Conservation (phyloP, 2,329 filamentous ascomycete genomes). For the Scolecobasidium constrictum region DNA sequence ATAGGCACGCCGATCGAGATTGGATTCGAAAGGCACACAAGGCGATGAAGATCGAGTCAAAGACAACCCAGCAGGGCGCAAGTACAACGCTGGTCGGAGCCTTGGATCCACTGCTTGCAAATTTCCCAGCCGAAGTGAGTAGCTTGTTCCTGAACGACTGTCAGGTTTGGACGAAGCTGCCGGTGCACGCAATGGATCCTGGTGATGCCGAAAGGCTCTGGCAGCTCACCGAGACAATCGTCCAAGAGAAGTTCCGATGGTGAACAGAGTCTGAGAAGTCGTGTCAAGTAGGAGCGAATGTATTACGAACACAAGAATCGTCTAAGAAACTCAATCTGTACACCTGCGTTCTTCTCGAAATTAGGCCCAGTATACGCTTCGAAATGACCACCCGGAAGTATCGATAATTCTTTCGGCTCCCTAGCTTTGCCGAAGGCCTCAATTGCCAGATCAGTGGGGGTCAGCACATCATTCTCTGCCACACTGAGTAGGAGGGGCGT, state of each 20-base stretch:
- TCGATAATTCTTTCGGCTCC: slow-evolving; percentile 29
- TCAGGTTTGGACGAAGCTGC: not conserved
- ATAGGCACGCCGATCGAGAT: not conserved
- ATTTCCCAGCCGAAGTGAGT: not conserved
- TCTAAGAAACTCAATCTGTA: slow-evolving; percentile 16
- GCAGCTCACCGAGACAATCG: not conserved
- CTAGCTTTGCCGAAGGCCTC: slow-evolving; percentile 24
- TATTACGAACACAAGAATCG: too few species aligned
- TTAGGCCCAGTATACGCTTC: slow-evolving; percentile 21
- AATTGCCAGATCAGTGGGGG: slow-evolving; percentile 23
- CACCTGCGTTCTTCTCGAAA: slow-evolving; percentile 21
- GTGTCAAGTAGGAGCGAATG: too few species aligned
- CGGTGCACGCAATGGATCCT: not conserved
- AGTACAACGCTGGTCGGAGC: not conserved
- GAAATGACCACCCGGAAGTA: slow-evolving; percentile 30
- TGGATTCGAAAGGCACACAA: not conserved
- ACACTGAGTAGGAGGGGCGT: slow-evolving; percentile 29
- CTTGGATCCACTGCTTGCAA: not conserved
- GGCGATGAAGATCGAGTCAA: not conserved
- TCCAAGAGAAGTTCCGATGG: not conserved
- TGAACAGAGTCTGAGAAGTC: too few species aligned
- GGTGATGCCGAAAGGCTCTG: not conserved
- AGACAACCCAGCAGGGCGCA: not conserved
- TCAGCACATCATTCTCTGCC: slow-evolving; percentile 22
- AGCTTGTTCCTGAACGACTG: not conserved